Base-by-base conservation (phyloP, 805 yeast genomes). In the Cyberlindnera xylosilytica region DNA sequence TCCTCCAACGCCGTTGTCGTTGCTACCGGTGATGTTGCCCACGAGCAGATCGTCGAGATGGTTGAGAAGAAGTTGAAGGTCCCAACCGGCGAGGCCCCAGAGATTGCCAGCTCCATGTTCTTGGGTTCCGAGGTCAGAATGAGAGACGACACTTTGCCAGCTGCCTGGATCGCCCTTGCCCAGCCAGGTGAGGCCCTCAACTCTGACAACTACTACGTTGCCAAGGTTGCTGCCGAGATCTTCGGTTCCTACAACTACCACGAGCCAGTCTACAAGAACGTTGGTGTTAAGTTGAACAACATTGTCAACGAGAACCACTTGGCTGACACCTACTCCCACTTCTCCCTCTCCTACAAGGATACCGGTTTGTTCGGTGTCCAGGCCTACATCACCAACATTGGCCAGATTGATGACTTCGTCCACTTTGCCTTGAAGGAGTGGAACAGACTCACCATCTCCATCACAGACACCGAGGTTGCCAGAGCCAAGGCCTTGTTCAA, bases 51-150 rank as follows among this genome's bases (percentile, higher is more conserved):
- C 50, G 87, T 82, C 47, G 80, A 79, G 47, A 73, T 82, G 42
- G 78, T 85, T 46, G 81, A 81, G 60, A 63, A 72, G 47, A 56
- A 71, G 46, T 59, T 79, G 41, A 53, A 67, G 36, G 55, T 81
- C 24, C 68, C 78, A 41, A 65, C 73, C 38, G 87, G 85, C 51
- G 62, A 74, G 43, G 70, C 68, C 39, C 70, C 72, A 53, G 72
- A 72, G 42, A 54, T 58, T 39, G 72, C 73, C 53, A 70, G 78
- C 42, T 77, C 86, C 47, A 63, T 79, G 42, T 86, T 85, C 78
- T 74, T 86, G 63, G 95, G 95, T 64, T 84, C 93, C 36, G 95
- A 86, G 63, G 82, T 84, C 52, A 81, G 90, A 77, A 70, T 84
- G 71, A 83, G 95, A 79, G 95, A 86, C 62, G 95, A 86, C 68